Base-by-base conservation (phyloP, 352 stramenopile species). In the Pythium aristosporum region DNA sequence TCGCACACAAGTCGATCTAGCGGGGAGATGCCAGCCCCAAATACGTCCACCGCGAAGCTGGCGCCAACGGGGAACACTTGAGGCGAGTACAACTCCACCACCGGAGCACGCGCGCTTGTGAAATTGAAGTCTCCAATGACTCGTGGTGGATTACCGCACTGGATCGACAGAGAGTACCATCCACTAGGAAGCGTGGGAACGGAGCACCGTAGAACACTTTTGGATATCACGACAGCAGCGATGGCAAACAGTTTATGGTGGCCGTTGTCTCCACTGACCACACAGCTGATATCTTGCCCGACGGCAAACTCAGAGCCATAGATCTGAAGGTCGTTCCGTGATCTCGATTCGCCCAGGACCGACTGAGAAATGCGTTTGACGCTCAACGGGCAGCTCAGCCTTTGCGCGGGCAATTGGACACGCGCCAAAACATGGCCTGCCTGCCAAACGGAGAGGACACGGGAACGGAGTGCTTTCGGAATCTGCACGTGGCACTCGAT, bases 41-140 rank as follows among this genome's bases (percentile, higher is more conserved):
- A 61, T 5, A 73, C 23, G 12, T 73, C 61, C n/a, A 73, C 30
- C 1, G 30, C 11, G n/a, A 46, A 63, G 23, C 28, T 44, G 6
- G 36, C 20, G 41, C 50, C 32, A 15, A 67, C 28, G 16, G 57
- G 60, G 32, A 73, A 68, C 23, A 73, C 37, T 55, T 73, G 67
- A 20, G 67, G 67, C 1, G 48, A 51, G 56, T 65, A 73, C 16
- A 60, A 16, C 6, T 66, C 55, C 8, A 47, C 67, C 13, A 55
- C 28, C 28, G 67, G 67, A 5, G 11, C n/a, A 15, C 49, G 5
- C 12, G 41, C 32, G 0, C 18, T 23, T 2, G 28, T 20, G 36
- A 67, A 13, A 43, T 18, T 47, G 47, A 67, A 59, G 21, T 30
- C 42, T 52, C 49, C 37, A 13, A 57, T 7, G 3, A 34, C 28